phyloP scores from a whole-genome alignment of 2,329 filamentous ascomycete species.

The Cladosporium austrohemisphaericum region DNA sequence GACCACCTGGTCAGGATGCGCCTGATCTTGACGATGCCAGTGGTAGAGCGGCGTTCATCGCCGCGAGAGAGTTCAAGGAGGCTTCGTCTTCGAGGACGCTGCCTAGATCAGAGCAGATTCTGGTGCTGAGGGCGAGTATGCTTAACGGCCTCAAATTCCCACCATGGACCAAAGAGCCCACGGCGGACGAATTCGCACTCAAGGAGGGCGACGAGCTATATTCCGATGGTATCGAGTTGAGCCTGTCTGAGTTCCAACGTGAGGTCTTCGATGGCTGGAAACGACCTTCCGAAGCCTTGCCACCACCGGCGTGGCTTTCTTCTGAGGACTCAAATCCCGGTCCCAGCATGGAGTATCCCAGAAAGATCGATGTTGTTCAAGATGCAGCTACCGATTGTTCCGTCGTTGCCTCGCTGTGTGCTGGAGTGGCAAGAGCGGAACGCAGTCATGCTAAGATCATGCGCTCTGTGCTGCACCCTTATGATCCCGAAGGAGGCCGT shows the following conservation, averaged over 20 bases:
- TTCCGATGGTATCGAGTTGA: slow-evolving; percentile 63
- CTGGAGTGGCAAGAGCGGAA: slow-evolving; percentile 66
- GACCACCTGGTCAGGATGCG: not conserved
- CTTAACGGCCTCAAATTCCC: slow-evolving; percentile 81
- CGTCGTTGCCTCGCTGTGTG: slow-evolving; percentile 91
- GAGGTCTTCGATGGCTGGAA: slow-evolving; percentile 82
- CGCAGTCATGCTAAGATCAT: slow-evolving; percentile 70
- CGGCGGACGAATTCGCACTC: slow-evolving; percentile 58
- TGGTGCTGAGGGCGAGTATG: slow-evolving; percentile 71
- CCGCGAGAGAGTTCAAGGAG: slow-evolving; percentile 39
- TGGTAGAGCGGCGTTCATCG: slow-evolving; percentile 15
- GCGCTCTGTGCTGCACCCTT: slow-evolving; percentile 70
- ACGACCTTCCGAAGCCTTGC: slow-evolving; percentile 66
- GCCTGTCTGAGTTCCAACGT: slow-evolving; percentile 69
- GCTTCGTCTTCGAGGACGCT: slow-evolving; percentile 60
- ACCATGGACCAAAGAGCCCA: slow-evolving; percentile 70
- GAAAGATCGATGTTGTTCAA: slow-evolving; percentile 79
- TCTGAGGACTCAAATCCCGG: slow-evolving; percentile 30
- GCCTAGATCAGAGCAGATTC: slow-evolving; percentile 68
- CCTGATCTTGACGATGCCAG: slow-evolving; percentile 1
- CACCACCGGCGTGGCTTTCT: slow-evolving; percentile 40
- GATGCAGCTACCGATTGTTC: slow-evolving; percentile 96
- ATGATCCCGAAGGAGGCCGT: slow-evolving; percentile 54
- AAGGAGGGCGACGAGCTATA: slow-evolving; percentile 53
- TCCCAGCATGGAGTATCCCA: slow-evolving; percentile 55